phyloP scores from a whole-genome alignment of 192 early-diverging fungal genomes.

The Backusella morwellensis region DNA sequence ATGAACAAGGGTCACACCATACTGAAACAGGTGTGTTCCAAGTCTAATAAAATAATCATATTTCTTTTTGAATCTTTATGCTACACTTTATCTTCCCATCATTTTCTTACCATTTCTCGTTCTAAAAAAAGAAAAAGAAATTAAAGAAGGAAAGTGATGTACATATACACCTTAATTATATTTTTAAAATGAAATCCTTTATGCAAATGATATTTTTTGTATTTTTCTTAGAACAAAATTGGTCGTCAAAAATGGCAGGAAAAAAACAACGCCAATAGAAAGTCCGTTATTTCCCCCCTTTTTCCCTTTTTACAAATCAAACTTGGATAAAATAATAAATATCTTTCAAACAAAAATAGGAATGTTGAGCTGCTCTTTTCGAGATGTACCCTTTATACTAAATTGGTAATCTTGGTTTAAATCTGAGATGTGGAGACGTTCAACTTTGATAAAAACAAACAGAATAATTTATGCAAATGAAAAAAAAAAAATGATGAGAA shows the following conservation, averaged over 20 bases:
- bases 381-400: background rate
- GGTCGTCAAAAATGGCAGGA: background rate
- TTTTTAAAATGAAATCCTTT: background rate
- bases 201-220: background rate
- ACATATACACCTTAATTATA: background rate
- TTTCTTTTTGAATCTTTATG: background rate
- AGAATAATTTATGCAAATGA: background rate
- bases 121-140: background rate
- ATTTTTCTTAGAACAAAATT: background rate
- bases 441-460: background rate
- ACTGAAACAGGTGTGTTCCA: background rate
- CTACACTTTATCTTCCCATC: background rate
- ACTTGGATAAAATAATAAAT: background rate
- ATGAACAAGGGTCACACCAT: too few species aligned
- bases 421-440: background rate
- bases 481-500: background rate
- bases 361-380: background rate
- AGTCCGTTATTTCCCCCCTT: background rate
- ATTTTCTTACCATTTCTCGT: background rate
- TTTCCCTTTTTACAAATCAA: background rate
- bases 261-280: background rate
- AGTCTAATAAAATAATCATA: background rate
- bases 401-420: background rate
- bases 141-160: background rate
- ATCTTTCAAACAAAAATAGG: background rate